Conservation (phyloP, 139 green algal genomes). For the Edaphochlamys debaryana region DNA sequence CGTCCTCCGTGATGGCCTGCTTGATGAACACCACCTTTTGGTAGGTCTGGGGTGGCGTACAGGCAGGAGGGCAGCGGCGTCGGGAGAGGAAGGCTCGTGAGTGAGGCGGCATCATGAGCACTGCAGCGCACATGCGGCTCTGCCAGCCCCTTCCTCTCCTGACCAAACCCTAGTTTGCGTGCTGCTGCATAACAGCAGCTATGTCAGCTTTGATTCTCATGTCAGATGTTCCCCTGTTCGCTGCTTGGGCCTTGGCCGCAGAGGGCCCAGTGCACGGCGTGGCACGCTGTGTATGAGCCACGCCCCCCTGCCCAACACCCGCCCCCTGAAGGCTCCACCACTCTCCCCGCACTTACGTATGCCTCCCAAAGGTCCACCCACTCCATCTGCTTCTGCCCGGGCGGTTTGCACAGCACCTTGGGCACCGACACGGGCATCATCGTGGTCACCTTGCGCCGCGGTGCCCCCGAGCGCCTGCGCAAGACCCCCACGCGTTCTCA, state of each 20-base stretch:
- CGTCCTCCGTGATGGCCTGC: slow-evolving; percentile 65
- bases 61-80: not conserved
- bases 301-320: too few relatives aligned
- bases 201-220: too few relatives aligned
- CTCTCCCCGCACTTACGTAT: slow-evolving; percentile 66
- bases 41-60: slow-evolving; percentile 48
- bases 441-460: slow-evolving; percentile 48
- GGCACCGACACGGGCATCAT: slow-evolving; percentile 67
- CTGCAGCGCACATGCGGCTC: not conserved
- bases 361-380: slow-evolving; percentile 77
- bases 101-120: too few relatives aligned
- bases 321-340: too few relatives aligned
- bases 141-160: too few relatives aligned
- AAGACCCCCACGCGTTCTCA: too few relatives aligned
- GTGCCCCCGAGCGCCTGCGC: slow-evolving; percentile 37
- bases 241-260: too few relatives aligned
- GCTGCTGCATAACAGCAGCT: too few relatives aligned
- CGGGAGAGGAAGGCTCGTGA: not conserved
- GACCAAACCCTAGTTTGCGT: too few relatives aligned
- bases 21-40: slow-evolving; percentile 75
- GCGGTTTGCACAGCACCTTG: slow-evolving; percentile 60
- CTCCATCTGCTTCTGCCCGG: slow-evolving; percentile 64
- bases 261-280: too few relatives aligned
- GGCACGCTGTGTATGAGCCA: too few relatives aligned
- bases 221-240: too few relatives aligned